phyloP scores from a whole-genome alignment of 2,329 filamentous ascomycete genomes.

The Knoxdaviesia proteae region DNA sequence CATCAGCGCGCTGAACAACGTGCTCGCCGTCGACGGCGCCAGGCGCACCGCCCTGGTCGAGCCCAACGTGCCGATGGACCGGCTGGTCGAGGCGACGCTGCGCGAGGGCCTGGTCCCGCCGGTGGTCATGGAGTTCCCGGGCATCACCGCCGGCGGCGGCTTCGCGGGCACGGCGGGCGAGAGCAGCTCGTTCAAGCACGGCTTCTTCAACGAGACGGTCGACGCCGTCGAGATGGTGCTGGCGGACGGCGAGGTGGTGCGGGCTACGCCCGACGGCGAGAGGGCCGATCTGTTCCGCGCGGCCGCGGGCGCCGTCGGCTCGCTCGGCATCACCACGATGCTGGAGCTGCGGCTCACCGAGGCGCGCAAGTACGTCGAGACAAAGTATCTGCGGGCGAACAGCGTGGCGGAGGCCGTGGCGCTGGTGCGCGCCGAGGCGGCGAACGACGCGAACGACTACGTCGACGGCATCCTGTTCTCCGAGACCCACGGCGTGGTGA shows the following conservation, averaged over 20 bases:
- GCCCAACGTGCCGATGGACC: constrained; percentile 58
- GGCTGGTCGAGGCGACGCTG: constrained; percentile 43
- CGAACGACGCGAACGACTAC: constrained; percentile 35
- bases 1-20: constrained; percentile 41
- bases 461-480: constrained; percentile 53
- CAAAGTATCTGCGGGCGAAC: constrained; percentile 35
- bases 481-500: constrained; percentile 39
- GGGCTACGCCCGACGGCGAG: constrained; percentile 18
- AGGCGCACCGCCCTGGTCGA: constrained; percentile 44
- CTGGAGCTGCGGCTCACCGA: constrained; percentile 42
- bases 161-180: constrained; percentile 53
- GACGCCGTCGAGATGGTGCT: constrained; percentile 47
- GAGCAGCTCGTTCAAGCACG: constrained; percentile 47
- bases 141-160: constrained; percentile 53
- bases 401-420: constrained; percentile 25
- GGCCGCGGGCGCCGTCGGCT: constrained; percentile 46
- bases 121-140: constrained; percentile 58
- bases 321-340: constrained; percentile 45
- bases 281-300: constrained; percentile 39
- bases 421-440: constrained; percentile 25
- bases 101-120: constrained; percentile 45
- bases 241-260: constrained; percentile 41
- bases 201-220: constrained; percentile 49
- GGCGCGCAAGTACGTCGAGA: constrained; percentile 38
- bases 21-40: constrained; percentile 33